Percentiles rank a stretch among this genome's conserved stretches.
phyloP scores from a whole-genome alignment of 805 yeast genomes.

The Spathaspora arborariae region DNA sequence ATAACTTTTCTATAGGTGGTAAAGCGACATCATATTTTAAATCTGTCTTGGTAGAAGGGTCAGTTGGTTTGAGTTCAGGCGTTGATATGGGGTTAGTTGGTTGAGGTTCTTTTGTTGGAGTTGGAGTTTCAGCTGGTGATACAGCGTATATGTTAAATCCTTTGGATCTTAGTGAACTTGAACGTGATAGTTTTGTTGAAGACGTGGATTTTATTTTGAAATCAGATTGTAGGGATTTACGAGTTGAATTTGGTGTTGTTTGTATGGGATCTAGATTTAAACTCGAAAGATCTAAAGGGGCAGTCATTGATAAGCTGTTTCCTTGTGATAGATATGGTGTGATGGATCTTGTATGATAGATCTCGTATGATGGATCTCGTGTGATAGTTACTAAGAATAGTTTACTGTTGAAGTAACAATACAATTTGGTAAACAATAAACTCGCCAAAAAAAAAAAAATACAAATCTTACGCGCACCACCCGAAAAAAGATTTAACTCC shows the following conservation, averaged over 20 bases:
- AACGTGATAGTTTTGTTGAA: neutral
- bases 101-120: neutral
- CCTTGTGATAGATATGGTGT: too few relatives aligned
- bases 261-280: neutral
- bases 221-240: slow-evolving; percentile 1
- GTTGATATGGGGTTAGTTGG: neutral
- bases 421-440: neutral
- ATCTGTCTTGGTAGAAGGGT: slow-evolving; percentile 9
- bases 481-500: neutral
- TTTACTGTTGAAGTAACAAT: too few relatives aligned
- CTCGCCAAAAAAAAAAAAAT: neutral
- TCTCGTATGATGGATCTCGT: too few relatives aligned
- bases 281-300: neutral
- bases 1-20: slow-evolving; percentile 28
- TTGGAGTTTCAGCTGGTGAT: slow-evolving; percentile 1
- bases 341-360: too few relatives aligned
- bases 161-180: slow-evolving; percentile 15
- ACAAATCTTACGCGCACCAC: neutral
- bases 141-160: slow-evolving; percentile 29
- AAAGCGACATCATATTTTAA: slow-evolving; percentile 26
- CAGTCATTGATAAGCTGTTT: too few relatives aligned
- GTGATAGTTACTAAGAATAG: too few relatives aligned
- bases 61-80: neutral
- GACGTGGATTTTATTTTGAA: neutral
- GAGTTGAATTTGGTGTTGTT: neutral